Percentiles rank a stretch among this genome's conserved stretches.
These are phyloP conservation scores for Agaricus bisporus DNA, from an alignment of 768 basidiomycete genomes.

Conservation along the genomic window DNA sequence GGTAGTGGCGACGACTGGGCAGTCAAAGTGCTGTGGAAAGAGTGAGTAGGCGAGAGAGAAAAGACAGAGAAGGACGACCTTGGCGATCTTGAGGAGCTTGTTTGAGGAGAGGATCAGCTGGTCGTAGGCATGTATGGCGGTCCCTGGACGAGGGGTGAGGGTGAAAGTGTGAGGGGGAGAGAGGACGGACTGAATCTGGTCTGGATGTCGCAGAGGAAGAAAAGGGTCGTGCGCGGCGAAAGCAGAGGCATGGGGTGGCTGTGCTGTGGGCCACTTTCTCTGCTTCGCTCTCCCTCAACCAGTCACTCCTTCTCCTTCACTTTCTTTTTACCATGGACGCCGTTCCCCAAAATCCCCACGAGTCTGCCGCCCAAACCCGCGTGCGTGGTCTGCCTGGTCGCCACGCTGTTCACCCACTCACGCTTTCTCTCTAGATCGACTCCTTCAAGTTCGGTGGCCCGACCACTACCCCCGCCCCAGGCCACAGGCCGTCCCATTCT, in stretches of 20 bases:
- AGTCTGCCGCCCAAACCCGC: conserved; percentile 35
- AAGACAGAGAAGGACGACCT: conserved; percentile 31
- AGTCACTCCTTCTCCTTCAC: conserved; percentile 27
- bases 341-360: conserved; percentile 28
- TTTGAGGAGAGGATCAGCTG: conserved; percentile 61
- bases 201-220: conserved; percentile 87
- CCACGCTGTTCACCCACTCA: background rate
- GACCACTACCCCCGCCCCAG: conserved; percentile 30
- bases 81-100: conserved; percentile 74
- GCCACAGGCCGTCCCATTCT: conserved; percentile 66
- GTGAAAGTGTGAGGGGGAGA: background rate
- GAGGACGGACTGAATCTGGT: conserved; percentile 55
- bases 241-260: conserved; percentile 19
- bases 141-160: conserved; percentile 15
- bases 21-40: conserved; percentile 44
- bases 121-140: conserved; percentile 65
- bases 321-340: conserved; percentile 15
- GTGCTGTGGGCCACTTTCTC: background rate
- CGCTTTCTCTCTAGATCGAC: conserved; percentile 44
- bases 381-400: conserved; percentile 19
- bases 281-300: conserved; percentile 26
- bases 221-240: conserved; percentile 38
- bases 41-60: background rate
- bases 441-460: conserved; percentile 64
- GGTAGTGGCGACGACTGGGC: conserved; percentile 77